These are phyloP conservation scores for Trichoderma sp. DNA, from an alignment of 2,329 filamentous ascomycete species.

Conservation along the genomic window DNA sequence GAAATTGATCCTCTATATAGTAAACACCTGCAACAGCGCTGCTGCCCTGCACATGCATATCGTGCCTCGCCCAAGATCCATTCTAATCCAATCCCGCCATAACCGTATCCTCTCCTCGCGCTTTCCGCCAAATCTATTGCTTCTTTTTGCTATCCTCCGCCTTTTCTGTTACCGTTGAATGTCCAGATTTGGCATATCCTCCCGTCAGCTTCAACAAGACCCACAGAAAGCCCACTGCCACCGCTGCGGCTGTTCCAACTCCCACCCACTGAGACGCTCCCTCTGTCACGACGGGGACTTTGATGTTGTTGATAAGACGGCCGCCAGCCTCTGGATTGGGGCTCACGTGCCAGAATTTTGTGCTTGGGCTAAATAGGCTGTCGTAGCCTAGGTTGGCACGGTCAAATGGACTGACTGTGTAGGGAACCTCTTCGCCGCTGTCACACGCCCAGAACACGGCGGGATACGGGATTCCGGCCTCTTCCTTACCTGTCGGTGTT, in stretches of 20 bases:
- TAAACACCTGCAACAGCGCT: neutral
- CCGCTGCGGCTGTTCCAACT: constrained; percentile 60
- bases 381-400: constrained; percentile 85
- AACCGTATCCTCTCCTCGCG: neutral
- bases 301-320: constrained; percentile 57
- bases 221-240: constrained; percentile 71
- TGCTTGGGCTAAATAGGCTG: constrained; percentile 72
- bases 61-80: neutral
- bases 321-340: constrained; percentile 49
- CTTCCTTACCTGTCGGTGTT: constrained; percentile 55
- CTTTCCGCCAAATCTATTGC: constrained; percentile 26
- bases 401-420: constrained; percentile 82
- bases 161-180: constrained; percentile 14
- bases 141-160: constrained; percentile 34
- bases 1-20: constrained; percentile 3
- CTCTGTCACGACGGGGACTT: constrained; percentile 68
- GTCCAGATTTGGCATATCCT: constrained; percentile 23
- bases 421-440: constrained; percentile 66
- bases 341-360: constrained; percentile 79
- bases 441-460: constrained; percentile 89
- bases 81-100: neutral
- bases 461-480: constrained; percentile 74
- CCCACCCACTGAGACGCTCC: constrained; percentile 53
- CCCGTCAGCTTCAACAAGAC: constrained; percentile 62
- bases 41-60: neutral